phyloP scores from a whole-genome alignment of 805 yeast genomes.

The Blastobotrys peoriensis region DNA sequence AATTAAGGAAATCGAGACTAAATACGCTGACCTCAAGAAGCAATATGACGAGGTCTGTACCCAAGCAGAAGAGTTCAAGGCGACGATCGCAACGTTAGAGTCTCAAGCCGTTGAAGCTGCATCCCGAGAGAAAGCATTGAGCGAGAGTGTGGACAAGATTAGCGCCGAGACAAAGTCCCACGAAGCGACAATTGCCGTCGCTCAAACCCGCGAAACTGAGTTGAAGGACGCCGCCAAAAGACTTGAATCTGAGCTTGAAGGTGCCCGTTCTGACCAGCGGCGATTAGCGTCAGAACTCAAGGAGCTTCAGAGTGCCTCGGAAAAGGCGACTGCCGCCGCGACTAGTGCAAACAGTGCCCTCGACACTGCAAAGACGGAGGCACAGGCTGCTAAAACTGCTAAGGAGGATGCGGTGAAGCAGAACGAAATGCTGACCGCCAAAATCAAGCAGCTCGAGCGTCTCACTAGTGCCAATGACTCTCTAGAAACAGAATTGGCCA shows the following conservation, averaged over 20 bases:
- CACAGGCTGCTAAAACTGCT: not conserved
- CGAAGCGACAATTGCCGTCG: not conserved
- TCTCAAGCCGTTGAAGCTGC: not conserved
- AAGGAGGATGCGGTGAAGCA: not conserved
- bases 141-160: not conserved
- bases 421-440: constrained; percentile 1
- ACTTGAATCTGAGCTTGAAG: constrained; percentile 1
- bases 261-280: not conserved
- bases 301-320: constrained; percentile 2
- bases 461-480: constrained; percentile 23
- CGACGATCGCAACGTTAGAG: not conserved
- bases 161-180: constrained; percentile 3
- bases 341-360: not conserved
- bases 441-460: constrained; percentile 14
- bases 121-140: not conserved
- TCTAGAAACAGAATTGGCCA: constrained; percentile 31
- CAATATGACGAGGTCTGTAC: not conserved
- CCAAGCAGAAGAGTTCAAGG: not conserved
- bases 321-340: not conserved
- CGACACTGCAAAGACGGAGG: constrained; percentile 1
- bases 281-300: not conserved
- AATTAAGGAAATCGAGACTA: constrained; percentile 35
- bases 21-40: constrained; percentile 31
- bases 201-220: not conserved
- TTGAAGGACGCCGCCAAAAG: not conserved